Conservation (phyloP, 768 basidiomycete genomes). For the Pleurotus cornucopiae region DNA sequence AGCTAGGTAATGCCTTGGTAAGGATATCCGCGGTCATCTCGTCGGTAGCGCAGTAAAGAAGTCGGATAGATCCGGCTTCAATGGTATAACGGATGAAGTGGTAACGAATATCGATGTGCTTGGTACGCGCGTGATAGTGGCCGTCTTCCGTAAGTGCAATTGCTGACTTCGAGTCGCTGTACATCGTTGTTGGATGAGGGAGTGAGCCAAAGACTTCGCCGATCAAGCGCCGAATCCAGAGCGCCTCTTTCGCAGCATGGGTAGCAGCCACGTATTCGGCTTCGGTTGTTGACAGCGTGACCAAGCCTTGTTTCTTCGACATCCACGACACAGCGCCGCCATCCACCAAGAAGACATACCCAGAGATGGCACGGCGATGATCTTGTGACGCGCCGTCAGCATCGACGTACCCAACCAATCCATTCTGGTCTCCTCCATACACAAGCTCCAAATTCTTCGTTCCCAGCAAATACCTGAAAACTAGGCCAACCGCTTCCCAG, state of each 20-base stretch:
- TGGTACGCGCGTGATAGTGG: constrained; percentile 4
- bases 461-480: constrained; percentile 15
- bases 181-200: background rate
- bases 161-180: background rate
- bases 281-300: constrained; percentile 14
- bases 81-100: constrained; percentile 8
- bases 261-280: constrained; percentile 15
- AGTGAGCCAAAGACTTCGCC: constrained; percentile 10
- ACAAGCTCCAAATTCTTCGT: constrained; percentile 11
- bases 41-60: constrained; percentile 15
- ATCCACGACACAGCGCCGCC: constrained; percentile 22
- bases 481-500: constrained; percentile 26
- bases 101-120: constrained; percentile 8
- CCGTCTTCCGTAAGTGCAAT: constrained; percentile 8
- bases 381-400: constrained; percentile 10
- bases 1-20: constrained; percentile 17
- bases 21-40: constrained; percentile 25
- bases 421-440: constrained; percentile 5
- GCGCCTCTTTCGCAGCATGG: constrained; percentile 15
- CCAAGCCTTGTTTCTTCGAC: constrained; percentile 17
- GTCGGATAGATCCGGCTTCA: constrained; percentile 1
- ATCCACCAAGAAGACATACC: constrained; percentile 20
- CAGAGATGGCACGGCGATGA: constrained; percentile 19
- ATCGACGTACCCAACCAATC: constrained; percentile 13
- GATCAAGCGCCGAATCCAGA: constrained; percentile 21